Evolutionary conservation across 2,329 filamentous ascomycete species (phyloP).

Genomic region (Clarireedia sp.): DNA sequence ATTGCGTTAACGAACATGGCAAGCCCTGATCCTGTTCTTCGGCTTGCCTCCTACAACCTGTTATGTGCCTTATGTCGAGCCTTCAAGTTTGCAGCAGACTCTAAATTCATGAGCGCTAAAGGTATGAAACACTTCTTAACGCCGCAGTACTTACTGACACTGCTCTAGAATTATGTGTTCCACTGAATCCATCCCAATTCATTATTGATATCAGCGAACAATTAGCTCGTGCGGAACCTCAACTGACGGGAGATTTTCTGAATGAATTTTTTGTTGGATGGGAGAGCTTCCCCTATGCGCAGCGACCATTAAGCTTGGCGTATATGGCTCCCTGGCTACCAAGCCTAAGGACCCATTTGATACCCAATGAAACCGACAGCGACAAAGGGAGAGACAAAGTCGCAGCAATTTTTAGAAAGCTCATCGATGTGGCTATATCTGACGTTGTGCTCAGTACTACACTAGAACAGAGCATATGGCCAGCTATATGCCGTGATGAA

Average conservation of each 20-base stretch:
- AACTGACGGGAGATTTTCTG: slow-evolving; percentile 60
- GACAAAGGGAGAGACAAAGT: slow-evolving; percentile 61
- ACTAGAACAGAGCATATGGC: slow-evolving; percentile 60
- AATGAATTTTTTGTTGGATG: slow-evolving; percentile 69
- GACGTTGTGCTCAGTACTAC: slow-evolving; percentile 52
- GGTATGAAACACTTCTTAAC: slow-evolving; percentile 33
- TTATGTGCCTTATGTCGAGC: slow-evolving; percentile 58
- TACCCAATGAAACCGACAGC: slow-evolving; percentile 51
- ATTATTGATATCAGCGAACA: slow-evolving; percentile 59
- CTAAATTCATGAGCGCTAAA: slow-evolving; percentile 54
- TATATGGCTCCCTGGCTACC: slow-evolving; percentile 66
- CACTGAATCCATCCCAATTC: slow-evolving; percentile 54
- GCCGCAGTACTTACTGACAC: no score
- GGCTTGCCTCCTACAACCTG: slow-evolving; percentile 59
- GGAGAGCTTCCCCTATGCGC: slow-evolving; percentile 61
- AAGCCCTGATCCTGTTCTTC: slow-evolving; percentile 50
- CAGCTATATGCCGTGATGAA: slow-evolving; percentile 56
- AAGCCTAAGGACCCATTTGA: slow-evolving; percentile 50
- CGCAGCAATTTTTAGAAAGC: slow-evolving; percentile 53
- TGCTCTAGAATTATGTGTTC: slow-evolving; percentile 51
- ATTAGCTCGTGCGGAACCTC: slow-evolving; percentile 54
- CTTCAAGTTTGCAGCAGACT: slow-evolving; percentile 57
- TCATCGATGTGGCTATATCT: slow-evolving; percentile 56
- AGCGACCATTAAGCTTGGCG: slow-evolving; percentile 57
- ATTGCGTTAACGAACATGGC: slow-evolving; percentile 59